These are phyloP conservation scores for Chlamydomonas schloesseri DNA, from an alignment of 139 green algal genomes.

Conservation along the genomic window DNA sequence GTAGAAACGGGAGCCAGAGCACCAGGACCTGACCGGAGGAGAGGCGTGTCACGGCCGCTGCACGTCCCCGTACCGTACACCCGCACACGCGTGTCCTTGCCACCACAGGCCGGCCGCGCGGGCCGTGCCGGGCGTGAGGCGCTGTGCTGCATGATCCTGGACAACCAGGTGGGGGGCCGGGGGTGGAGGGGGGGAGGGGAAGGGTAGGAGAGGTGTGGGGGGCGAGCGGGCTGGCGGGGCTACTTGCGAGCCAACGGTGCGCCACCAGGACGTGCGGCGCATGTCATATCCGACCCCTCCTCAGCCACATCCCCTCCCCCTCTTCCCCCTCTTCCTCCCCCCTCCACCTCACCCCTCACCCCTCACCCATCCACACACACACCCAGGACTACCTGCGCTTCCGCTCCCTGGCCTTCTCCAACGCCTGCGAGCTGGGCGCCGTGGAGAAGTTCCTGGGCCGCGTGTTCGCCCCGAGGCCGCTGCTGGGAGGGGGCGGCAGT, in stretches of 20 bases:
- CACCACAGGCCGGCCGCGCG: slow-evolving; percentile 75
- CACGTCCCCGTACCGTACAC: no score
- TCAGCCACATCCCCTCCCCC: no score
- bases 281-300: no score
- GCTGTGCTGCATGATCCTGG: slow-evolving; percentile 74
- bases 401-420: slow-evolving; percentile 54
- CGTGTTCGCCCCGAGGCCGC: slow-evolving; percentile 58
- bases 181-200: background rate
- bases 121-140: slow-evolving; percentile 76
- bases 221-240: background rate
- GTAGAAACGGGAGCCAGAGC: no score
- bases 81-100: no score
- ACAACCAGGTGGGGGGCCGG: slow-evolving; percentile 62
- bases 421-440: slow-evolving; percentile 46
- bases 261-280: no score
- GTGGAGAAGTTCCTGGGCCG: slow-evolving; percentile 67
- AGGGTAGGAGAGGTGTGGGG: background rate
- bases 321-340: background rate
- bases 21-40: no score
- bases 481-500: slow-evolving; percentile 17
- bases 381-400: slow-evolving; percentile 24
- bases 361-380: background rate
- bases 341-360: background rate
- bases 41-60: no score
- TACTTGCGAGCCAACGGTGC: no score